Evolutionary conservation across 106 monocot genomes (phyloP).

Genomic region (Triglochin maritima): DNA sequence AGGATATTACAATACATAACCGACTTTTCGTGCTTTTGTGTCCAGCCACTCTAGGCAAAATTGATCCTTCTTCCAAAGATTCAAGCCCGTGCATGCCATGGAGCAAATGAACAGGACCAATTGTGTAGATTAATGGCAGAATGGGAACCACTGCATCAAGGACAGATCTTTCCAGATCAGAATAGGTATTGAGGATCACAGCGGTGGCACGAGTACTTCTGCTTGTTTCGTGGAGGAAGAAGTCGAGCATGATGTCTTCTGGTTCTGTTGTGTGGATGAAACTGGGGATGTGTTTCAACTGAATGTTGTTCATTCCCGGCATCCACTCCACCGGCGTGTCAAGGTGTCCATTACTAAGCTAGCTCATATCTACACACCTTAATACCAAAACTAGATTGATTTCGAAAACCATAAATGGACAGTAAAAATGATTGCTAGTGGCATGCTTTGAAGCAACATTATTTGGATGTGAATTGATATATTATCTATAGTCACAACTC

Average conservation of each 20-base stretch:
- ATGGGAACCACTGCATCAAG: neutral
- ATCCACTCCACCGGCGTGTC: constrained; percentile 8
- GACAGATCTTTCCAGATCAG: neutral
- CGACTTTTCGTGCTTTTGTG: neutral
- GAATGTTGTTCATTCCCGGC: constrained; percentile 3
- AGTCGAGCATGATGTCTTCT: constrained; percentile 7
- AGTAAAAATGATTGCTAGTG: neutral
- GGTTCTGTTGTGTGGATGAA: constrained; percentile 10
- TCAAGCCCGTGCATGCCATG: neutral
- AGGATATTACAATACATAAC: too few species aligned
- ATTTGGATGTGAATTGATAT: too few species aligned
- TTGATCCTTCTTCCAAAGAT: constrained; percentile 7
- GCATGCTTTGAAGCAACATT: neutral
- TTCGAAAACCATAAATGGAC: neutral
- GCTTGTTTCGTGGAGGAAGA: neutral
- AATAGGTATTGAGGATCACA: constrained; percentile 8
- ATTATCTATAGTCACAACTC: too few species aligned
- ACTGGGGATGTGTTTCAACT: constrained; percentile 4
- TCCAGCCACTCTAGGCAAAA: constrained; percentile 10
- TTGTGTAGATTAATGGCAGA: constrained; percentile 4
- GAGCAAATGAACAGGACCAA: constrained; percentile 9
- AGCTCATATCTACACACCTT: constrained; percentile 3
- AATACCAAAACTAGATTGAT: neutral
- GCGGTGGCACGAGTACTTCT: neutral
- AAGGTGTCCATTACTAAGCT: constrained; percentile 10